phyloP scores from a whole-genome alignment of 352 stramenopile genomes.

The Globisporangium cystogenes region DNA sequence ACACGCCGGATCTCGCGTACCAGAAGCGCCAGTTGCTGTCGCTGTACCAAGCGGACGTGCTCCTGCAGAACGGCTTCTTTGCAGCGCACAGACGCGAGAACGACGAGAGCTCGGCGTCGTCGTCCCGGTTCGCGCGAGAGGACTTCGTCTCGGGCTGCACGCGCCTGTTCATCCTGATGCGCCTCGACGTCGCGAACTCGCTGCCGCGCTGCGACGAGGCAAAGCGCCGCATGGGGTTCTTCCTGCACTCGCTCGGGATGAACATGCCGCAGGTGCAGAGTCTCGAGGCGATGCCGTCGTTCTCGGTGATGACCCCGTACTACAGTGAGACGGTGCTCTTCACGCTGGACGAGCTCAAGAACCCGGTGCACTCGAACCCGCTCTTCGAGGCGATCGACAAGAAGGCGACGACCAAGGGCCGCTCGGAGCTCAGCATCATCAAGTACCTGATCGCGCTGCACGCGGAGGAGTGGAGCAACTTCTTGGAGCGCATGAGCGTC shows the following conservation, averaged over 20 bases:
- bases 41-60: slow-evolving; percentile 62
- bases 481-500: slow-evolving; percentile 77
- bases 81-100: slow-evolving; percentile 26
- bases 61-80: slow-evolving; percentile 50
- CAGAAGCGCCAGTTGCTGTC: slow-evolving; percentile 66
- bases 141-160: slow-evolving; percentile 76
- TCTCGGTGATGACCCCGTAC: slow-evolving; percentile 87
- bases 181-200: slow-evolving; percentile 56
- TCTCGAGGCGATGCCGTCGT: slow-evolving; percentile 82
- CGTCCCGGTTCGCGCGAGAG: slow-evolving; percentile 40
- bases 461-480: slow-evolving; percentile 87
- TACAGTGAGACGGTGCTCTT: slow-evolving; percentile 87
- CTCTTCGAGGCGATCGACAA: slow-evolving; percentile 74
- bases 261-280: slow-evolving; percentile 71
- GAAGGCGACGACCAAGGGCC: slow-evolving; percentile 66
- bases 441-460: slow-evolving; percentile 87
- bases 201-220: slow-evolving; percentile 79
- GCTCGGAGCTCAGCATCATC: slow-evolving; percentile 79
- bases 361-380: slow-evolving; percentile 76
- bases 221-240: slow-evolving; percentile 84
- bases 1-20: slow-evolving; percentile 48
- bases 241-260: slow-evolving; percentile 82
- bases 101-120: slow-evolving; percentile 22
- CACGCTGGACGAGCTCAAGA: slow-evolving; percentile 82
- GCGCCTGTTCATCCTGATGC: slow-evolving; percentile 76